Conservation (phyloP, 192 early-diverging fungal genomes). For the Coemansia umbellata region DNA sequence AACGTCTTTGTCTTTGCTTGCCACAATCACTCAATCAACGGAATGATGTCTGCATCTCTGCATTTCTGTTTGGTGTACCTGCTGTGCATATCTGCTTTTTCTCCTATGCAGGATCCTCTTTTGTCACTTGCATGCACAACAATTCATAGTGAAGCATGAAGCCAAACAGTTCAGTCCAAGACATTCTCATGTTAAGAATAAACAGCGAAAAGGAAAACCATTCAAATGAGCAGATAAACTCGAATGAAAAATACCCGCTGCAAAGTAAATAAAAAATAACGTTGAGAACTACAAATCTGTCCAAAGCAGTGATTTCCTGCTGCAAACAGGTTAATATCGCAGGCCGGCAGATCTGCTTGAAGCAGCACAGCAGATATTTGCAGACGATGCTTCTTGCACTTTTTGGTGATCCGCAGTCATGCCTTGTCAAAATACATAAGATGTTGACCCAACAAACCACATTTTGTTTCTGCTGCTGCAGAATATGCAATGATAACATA, state of each 20-base stretch:
- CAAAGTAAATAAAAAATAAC: neutral
- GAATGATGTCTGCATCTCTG: neutral
- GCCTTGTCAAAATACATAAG: too few species aligned
- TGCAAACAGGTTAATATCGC: neutral
- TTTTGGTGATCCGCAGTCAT: too few species aligned
- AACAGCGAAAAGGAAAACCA: neutral
- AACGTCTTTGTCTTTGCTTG: neutral
- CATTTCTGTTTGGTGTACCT: too few species aligned
- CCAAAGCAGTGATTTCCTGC: neutral
- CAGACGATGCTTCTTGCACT: too few species aligned
- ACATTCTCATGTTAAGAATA: neutral
- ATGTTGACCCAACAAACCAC: neutral
- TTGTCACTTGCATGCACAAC: neutral
- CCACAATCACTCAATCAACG: neutral
- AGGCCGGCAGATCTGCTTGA: neutral
- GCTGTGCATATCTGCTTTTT: neutral
- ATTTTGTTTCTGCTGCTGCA: neutral
- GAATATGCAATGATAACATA: neutral
- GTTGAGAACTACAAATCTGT: neutral
- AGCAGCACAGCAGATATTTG: neutral
- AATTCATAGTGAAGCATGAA: neutral
- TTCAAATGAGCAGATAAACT: too few species aligned
- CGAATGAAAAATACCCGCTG: too few species aligned
- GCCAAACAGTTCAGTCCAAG: neutral
- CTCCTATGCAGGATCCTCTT: neutral